Base-by-base conservation (phyloP, 768 basidiomycete genomes). In the Boletus patriciae region DNA sequence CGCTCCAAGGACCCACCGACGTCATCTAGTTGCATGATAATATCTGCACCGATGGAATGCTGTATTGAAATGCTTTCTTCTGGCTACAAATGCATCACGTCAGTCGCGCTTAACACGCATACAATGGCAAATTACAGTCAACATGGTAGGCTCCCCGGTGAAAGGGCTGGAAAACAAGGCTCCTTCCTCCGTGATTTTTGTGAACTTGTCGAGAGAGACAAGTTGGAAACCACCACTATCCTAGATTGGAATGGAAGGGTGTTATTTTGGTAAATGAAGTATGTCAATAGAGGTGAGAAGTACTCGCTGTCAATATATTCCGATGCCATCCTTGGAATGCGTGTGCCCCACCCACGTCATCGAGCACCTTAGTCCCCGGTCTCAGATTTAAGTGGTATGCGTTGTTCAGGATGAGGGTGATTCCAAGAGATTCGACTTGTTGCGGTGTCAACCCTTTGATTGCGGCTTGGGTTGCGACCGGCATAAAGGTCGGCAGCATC, bases 11-110 rank as follows among this genome's bases (percentile, higher is more conserved):
- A 75, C 86, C 70, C 64, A 88, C 91, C 91, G 49, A 94, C 92
- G 71, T 94, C 92, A 69, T 94, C 92, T 18, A 94, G 80, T 69
- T 92, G 93, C 94, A 96, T 95, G 58, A 96, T 92, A 57, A 96
- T 96, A 68, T 96, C 93, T 27, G 87, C 90, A 6, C 93, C 92
- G 42, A 96, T 94, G 9, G 87, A 79, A 66, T 96, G 94, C 67
- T 96, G 92, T 64, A 93, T 89, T 16, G 85, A 84, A 41, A 95
- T 94, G 64, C 90, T 92, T 76, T 94, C 89, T 74, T 96, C 93
- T 34, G 94, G 93, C 88, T 93, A 34, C 36, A 31, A 64, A 56
- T 9, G 41, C 31, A 52, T 54, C 53, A 51, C 29, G 47, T 55
- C 54, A 54, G 50, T 36, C 55, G 44, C n/a, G 12, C 12, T 36